A percentile compares a stretch with the other conserved stretches of the same genome.
phyloP scores from a whole-genome alignment of 1,139 yeast genomes.

The Candida labiduridarum region DNA sequence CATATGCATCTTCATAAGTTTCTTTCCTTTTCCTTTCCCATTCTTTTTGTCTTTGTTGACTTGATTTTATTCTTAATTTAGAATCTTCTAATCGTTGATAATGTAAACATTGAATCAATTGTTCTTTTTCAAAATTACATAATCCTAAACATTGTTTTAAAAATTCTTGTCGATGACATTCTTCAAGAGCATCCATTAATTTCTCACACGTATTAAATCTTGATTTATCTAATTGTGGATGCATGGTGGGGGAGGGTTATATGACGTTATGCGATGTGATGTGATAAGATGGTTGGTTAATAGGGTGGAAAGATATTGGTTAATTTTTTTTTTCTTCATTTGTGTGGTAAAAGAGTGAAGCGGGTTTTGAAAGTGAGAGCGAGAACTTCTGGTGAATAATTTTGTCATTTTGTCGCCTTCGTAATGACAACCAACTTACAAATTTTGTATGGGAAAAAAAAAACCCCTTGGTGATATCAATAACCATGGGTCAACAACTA shows the following conservation, averaged over 20 bases:
- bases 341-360: neutral
- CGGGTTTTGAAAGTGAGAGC: slow-evolving; percentile 3
- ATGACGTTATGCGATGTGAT: neutral
- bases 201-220: slow-evolving; percentile 67
- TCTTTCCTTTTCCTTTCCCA: slow-evolving; percentile 60
- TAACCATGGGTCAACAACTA: neutral
- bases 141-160: slow-evolving; percentile 76
- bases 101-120: slow-evolving; percentile 76
- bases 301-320: neutral
- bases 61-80: slow-evolving; percentile 58
- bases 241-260: slow-evolving; percentile 27
- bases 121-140: slow-evolving; percentile 85
- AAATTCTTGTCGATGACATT: slow-evolving; percentile 79
- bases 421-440: neutral
- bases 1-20: slow-evolving; percentile 76
- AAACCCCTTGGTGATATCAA: neutral
- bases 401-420: neutral
- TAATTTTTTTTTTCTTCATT: neutral
- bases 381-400: neutral
- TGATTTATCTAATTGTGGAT: slow-evolving; percentile 49
- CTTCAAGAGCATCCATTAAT: slow-evolving; percentile 84
- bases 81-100: slow-evolving; percentile 73
- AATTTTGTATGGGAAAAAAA: neutral
- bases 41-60: slow-evolving; percentile 57
- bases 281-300: neutral